phyloP scores from a whole-genome alignment of 345 rosid genomes.

The Theobroma cacao region DNA sequence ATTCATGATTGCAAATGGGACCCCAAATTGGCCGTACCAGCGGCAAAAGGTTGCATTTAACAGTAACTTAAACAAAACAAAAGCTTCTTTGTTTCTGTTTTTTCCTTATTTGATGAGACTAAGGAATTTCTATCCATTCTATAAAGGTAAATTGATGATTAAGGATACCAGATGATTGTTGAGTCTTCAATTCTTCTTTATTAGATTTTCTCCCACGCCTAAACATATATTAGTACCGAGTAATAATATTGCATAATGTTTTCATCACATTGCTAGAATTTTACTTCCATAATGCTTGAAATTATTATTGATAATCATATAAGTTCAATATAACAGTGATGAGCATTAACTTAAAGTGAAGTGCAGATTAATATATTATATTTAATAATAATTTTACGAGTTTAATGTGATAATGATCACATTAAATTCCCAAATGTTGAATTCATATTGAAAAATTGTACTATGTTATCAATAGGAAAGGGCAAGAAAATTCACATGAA shows the following conservation, averaged over 20 bases:
- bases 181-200: background rate
- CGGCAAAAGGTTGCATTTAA: slow-evolving; percentile 17
- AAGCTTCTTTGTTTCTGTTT: background rate
- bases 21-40: slow-evolving; percentile 18
- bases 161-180: background rate
- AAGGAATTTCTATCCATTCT: background rate
- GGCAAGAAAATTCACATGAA: too few species aligned
- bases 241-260: background rate
- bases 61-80: background rate
- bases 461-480: too few species aligned
- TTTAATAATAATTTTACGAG: too few species aligned
- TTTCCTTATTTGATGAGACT: slow-evolving; percentile 4
- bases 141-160: background rate
- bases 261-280: too few species aligned
- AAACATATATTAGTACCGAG: background rate
- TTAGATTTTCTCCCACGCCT: background rate
- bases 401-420: too few species aligned
- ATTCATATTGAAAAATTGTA: too few species aligned
- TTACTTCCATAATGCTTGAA: background rate
- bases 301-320: background rate
- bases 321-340: background rate
- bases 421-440: too few species aligned
- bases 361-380: too few species aligned
- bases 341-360: too few species aligned
- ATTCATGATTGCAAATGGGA: slow-evolving; percentile 39